Conservation (phyloP, 805 yeast genomes). For the Grigorovia jiainica region DNA sequence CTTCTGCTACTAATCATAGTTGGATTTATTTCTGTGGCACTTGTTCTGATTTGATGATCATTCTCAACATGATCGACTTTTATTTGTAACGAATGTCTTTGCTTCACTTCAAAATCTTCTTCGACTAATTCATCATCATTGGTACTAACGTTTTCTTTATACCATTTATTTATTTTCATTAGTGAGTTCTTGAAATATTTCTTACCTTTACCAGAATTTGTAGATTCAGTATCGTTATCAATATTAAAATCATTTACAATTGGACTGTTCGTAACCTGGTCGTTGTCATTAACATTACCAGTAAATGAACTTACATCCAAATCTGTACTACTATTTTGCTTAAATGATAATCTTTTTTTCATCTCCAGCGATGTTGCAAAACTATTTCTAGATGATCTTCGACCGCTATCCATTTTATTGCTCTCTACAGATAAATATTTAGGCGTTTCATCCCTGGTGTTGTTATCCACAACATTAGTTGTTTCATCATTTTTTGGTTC, state of each 20-base stretch:
- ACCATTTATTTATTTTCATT: constrained; percentile 62
- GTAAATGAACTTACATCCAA: constrained; percentile 10
- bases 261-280: too few relatives aligned
- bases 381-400: not conserved
- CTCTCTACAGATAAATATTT: too few relatives aligned
- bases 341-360: not conserved
- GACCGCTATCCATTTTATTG: too few relatives aligned
- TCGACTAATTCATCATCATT: constrained; percentile 1
- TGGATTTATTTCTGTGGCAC: constrained; percentile 9
- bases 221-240: not conserved
- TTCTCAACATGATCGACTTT: too few relatives aligned
- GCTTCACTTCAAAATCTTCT: not conserved
- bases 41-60: not conserved
- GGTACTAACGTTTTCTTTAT: constrained; percentile 28
- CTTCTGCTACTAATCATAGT: constrained; percentile 28
- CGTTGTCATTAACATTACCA: not conserved
- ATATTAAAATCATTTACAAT: too few relatives aligned
- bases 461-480: too few relatives aligned
- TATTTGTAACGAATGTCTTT: too few relatives aligned
- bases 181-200: constrained; percentile 38
- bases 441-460: too few relatives aligned
- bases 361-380: not conserved
- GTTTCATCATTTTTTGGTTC: too few relatives aligned
- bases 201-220: constrained; percentile 19
- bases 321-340: constrained; percentile 4